Evolutionary conservation across 768 basidiomycete species (phyloP).

Genomic region (Agrocybe chaxingu): DNA sequence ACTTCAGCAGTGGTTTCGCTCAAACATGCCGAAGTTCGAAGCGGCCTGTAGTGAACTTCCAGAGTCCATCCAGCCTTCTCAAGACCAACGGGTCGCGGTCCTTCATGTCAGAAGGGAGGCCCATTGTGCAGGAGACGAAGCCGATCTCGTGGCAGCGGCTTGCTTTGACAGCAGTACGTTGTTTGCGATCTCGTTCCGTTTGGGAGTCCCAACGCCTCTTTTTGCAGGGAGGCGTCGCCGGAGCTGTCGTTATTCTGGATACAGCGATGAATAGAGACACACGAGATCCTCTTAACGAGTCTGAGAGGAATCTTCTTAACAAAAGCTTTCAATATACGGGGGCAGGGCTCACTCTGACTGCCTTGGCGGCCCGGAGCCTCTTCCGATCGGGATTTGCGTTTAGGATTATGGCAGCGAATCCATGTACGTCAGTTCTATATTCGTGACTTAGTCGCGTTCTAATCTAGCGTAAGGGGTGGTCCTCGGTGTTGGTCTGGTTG

Average conservation of each 20-base stretch:
- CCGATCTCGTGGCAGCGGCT: constrained; percentile 32
- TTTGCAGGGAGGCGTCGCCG: constrained; percentile 66
- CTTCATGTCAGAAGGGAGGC: constrained; percentile 42
- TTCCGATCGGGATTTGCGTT: constrained; percentile 67
- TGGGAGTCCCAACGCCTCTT: constrained; percentile 29
- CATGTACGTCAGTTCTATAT: constrained; percentile 45
- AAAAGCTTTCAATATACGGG: constrained; percentile 84
- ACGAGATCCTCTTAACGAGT: constrained; percentile 56
- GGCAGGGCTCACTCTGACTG: constrained; percentile 73
- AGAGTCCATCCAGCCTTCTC: not conserved
- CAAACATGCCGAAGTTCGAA: not conserved
- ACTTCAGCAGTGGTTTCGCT: constrained; percentile 13
- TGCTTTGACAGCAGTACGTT: constrained; percentile 26
- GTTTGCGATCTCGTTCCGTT: constrained; percentile 24
- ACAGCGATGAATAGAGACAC: constrained; percentile 77
- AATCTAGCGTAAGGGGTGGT: constrained; percentile 58
- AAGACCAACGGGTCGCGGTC: constrained; percentile 35
- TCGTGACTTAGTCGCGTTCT: not conserved
- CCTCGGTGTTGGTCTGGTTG: constrained; percentile 75
- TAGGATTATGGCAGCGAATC: constrained; percentile 80
- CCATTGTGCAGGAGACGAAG: constrained; percentile 26
- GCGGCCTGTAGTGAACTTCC: not conserved
- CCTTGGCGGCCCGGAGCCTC: constrained; percentile 74
- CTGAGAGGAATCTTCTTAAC: constrained; percentile 69
- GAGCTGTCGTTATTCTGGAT: constrained; percentile 61